Evolutionary conservation across 1,284 basidiomycete species (phyloP), one percentile per base, ranked within the genome.

Genomic region (Taiwanofungus camphoratus): DNA sequence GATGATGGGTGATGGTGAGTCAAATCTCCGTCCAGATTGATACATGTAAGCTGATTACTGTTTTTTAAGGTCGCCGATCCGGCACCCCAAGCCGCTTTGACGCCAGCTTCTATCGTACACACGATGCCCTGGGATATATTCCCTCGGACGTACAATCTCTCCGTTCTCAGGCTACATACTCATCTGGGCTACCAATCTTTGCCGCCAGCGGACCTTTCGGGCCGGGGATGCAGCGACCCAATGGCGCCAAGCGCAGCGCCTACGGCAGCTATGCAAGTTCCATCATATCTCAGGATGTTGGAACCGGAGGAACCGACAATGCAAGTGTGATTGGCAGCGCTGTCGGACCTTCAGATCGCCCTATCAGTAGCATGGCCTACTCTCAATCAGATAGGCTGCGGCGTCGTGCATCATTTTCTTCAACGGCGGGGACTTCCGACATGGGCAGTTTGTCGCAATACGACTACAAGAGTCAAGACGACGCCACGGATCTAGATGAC

Each of bases 121-220:
- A 98, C 66, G 94, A 97, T 60, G 81, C 93, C 0, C 75, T 97
- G 47, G 83, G 89, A 6, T 97, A 94, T 63, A 95, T 98, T 50
- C 93, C 94, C 2, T 90, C 91, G 15, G 95, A 98, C 58, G 88
- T 85, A 11, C 93, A 95, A 61, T 95, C 92, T 4, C 76, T 96
- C 27, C 85, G 92, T 44, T 95, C 92, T 5, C 94, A 96, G 65
- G 92, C 92, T 0, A 93, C 91, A 0, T 94, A 93, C 60, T 85
- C 87, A 2, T 93, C 91, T 7, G 89, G 88, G 16, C 70, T 96
- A 39, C 93, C 93, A 2, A 79, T 90, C 67, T 93, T 92, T 59
- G 71, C 79, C 27, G 74, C 80, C 21, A 70, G 74, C 49, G 79
- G 82, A 32, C 78, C 85, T 4, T 87, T 87, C 61, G 76, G 82